Conservation (phyloP, 192 early-diverging fungal species). For the Dispira simplex region DNA sequence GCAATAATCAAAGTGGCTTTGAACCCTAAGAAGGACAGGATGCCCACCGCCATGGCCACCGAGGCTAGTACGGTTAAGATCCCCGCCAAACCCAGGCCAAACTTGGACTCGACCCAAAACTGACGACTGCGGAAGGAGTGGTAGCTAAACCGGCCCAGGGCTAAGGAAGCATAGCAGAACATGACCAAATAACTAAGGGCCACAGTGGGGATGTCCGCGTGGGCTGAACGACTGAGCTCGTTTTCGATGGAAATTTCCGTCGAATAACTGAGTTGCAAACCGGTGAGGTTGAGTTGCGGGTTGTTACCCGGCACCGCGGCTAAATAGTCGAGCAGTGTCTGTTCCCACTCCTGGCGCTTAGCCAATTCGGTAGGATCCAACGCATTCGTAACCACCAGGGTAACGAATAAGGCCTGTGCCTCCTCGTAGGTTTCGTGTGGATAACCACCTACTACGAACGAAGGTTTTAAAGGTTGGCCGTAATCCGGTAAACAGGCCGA, state of each 20-base stretch:
- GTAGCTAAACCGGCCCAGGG: conserved; percentile 28
- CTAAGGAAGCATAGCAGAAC: conserved; percentile 46
- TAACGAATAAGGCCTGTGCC: conserved; percentile 39
- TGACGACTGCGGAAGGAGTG: conserved; percentile 18
- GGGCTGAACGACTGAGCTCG: conserved; percentile 42
- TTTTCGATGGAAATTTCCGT: conserved; percentile 43
- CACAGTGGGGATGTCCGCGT: conserved; percentile 38
- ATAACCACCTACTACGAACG: conserved; percentile 39
- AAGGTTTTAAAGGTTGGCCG: conserved; percentile 41
- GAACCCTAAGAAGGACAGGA: conserved; percentile 40
- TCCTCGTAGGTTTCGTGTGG: conserved; percentile 18
- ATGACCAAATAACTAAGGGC: conserved; percentile 40
- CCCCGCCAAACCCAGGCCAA: conserved; percentile 37
- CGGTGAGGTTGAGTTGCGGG: conserved; percentile 13
- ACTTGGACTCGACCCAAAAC: conserved; percentile 40
- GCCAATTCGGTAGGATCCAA: conserved; percentile 19
- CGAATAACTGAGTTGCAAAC: conserved; percentile 34
- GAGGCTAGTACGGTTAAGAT: conserved; percentile 42
- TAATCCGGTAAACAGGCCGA: conserved; percentile 38
- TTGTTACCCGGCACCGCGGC: conserved; percentile 13
- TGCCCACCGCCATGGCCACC: conserved; percentile 40
- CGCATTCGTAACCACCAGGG: conserved; percentile 40
- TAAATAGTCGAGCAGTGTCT: conserved; percentile 21
- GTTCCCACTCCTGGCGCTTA: conserved; percentile 39
- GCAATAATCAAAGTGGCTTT: conserved; percentile 50